Evolutionary conservation across 257 asterid genomes (phyloP).

Genomic region (Penstemon davidsonii): DNA sequence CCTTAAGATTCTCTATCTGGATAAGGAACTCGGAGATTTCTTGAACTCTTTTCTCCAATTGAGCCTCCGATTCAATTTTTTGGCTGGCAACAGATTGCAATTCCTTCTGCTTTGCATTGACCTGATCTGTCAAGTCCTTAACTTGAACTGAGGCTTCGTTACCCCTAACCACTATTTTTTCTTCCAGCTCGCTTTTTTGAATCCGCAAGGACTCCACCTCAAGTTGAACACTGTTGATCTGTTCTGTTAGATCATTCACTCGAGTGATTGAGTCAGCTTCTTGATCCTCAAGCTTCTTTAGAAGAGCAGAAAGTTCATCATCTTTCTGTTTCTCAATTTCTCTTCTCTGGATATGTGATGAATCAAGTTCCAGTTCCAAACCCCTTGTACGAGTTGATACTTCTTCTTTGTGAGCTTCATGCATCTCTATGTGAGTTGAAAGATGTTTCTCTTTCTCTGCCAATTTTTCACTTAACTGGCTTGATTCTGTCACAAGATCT

Average conservation of each 20-base stretch:
- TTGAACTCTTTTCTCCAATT: constrained; percentile 47
- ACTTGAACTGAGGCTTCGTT: constrained; percentile 47
- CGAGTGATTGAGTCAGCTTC: constrained; percentile 50
- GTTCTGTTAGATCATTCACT: constrained; percentile 45
- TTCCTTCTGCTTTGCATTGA: constrained; percentile 48
- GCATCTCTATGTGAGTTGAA: constrained; percentile 59
- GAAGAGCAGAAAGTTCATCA: constrained; percentile 55
- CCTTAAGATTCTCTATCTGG: constrained; percentile 51
- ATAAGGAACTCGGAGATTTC: constrained; percentile 44
- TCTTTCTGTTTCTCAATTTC: constrained; percentile 62
- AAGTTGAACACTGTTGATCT: constrained; percentile 43
- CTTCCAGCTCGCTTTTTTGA: constrained; percentile 55
- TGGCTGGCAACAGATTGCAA: constrained; percentile 44
- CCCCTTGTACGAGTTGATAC: constrained; percentile 55
- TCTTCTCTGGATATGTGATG: constrained; percentile 48
- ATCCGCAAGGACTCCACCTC: constrained; percentile 51
- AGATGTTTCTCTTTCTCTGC: constrained; percentile 39
- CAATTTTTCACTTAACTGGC: constrained; percentile 36
- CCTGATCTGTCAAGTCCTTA: constrained; percentile 45
- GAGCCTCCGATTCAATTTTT: constrained; percentile 49
- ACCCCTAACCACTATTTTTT: constrained; percentile 44
- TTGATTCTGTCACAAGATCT: constrained; percentile 40
- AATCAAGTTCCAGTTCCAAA: constrained; percentile 65
- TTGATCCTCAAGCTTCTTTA: constrained; percentile 56
- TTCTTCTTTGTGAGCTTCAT: constrained; percentile 71